These are phyloP conservation scores for Prinsepia uniflora DNA, from an alignment of 306 rosid genomes.

Conservation along the genomic window DNA sequence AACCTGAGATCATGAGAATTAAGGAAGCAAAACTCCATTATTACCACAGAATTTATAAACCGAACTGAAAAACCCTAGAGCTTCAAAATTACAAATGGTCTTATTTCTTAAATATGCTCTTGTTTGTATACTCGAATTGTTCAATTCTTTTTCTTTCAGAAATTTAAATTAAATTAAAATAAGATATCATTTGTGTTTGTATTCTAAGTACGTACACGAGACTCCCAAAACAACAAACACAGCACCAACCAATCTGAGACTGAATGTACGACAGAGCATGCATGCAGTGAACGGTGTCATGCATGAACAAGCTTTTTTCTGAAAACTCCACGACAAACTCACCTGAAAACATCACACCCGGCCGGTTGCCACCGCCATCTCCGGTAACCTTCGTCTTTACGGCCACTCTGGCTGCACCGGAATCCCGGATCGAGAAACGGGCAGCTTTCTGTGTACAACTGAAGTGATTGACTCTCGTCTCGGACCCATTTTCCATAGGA, in stretches of 20 bases:
- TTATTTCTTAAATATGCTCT: no score
- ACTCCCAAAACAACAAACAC: not conserved
- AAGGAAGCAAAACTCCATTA: not conserved
- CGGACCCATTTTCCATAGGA: constrained; percentile 70
- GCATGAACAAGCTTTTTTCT: constrained; percentile 15
- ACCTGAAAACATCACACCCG: constrained; percentile 71
- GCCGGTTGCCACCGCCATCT: constrained; percentile 82
- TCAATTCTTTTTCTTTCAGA: no score
- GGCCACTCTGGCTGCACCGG: constrained; percentile 61
- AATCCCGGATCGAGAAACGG: constrained; percentile 87
- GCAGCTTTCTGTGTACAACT: constrained; percentile 56
- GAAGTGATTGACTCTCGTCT: constrained; percentile 30
- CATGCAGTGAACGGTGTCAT: not conserved
- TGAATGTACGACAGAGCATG: not conserved
- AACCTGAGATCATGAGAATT: constrained; percentile 40
- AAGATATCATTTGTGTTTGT: not conserved
- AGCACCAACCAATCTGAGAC: not conserved
- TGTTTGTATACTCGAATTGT: no score
- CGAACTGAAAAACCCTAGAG: not conserved
- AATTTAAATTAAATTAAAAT: not conserved
- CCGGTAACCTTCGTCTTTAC: constrained; percentile 46
- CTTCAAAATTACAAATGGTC: no score
- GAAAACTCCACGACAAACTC: constrained; percentile 8
- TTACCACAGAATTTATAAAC: not conserved
- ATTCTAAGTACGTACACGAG: not conserved